These are phyloP conservation scores for Suhomyces wounanorum DNA, from an alignment of 1,139 yeast genomes.

Conservation along the genomic window DNA sequence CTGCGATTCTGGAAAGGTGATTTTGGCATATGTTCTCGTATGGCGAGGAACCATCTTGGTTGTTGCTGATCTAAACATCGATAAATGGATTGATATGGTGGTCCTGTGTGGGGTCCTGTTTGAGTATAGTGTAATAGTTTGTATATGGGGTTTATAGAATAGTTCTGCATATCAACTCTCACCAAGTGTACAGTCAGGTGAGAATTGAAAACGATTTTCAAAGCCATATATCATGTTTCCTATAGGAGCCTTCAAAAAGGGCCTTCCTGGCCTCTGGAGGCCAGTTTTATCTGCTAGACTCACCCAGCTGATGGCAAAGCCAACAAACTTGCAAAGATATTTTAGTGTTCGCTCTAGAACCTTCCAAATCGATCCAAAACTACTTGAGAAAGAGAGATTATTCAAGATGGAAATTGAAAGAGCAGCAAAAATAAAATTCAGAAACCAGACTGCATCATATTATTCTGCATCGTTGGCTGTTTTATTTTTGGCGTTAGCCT, in stretches of 20 bases:
- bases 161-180: not conserved
- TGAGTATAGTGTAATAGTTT: not conserved
- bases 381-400: not conserved
- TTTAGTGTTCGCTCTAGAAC: not conserved
- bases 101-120: not conserved
- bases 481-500: constrained; percentile 75
- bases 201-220: constrained; percentile 3
- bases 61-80: not conserved
- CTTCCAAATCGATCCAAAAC: not conserved
- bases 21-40: constrained; percentile 4
- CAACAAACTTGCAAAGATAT: not conserved
- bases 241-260: not conserved
- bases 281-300: not conserved
- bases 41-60: not conserved
- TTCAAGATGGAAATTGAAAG: constrained; percentile 20
- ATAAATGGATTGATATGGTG: not conserved
- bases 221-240: constrained; percentile 7
- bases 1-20: constrained; percentile 10
- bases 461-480: constrained; percentile 74
- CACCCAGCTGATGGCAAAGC: not conserved
- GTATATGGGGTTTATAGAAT: not conserved
- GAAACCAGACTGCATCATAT: constrained; percentile 59
- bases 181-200: constrained; percentile 1
- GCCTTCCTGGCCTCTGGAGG: not conserved
- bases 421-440: constrained; percentile 33